Evolutionary conservation across 495 filamentous ascomycete genomes (phyloP), one percentile per base, ranked within the genome.

Genomic region (Hypoxylon rickii): DNA sequence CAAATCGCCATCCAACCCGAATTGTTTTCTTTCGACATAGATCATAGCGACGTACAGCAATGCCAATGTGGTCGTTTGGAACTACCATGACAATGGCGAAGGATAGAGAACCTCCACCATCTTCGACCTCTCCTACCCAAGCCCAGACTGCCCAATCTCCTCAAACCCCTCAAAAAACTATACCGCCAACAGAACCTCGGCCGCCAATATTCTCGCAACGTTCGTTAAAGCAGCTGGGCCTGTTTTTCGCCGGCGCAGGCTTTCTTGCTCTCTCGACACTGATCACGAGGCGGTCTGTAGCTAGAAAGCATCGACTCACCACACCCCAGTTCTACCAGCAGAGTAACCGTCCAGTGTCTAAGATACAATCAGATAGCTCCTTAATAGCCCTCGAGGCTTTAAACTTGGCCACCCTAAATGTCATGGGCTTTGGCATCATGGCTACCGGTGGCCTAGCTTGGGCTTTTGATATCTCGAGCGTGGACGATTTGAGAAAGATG

Each of bases 321-420:
- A 70, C 79, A 42, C 88, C 89, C 3, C 81, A 80, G 44, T 90
- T 83, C 77, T 92, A 84, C 75, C 76, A 84, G 12, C 82, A 73
- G 34, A 85, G 80, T 66, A 84, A 81, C 57, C 67, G 67, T 47
- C 42, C 60, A 4, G 52, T 46, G 22, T 36, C 8, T 17, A 69
- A 57, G 32, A 44, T 59, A 6, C 15, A 33, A 21, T 61, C 62
- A 59, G 55, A 64, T 63, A 63, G 40, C 60, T 57, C 61, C 19
- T 55, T 82, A 21, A 83, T 92, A 16, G 91, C 91, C 0, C 66
- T 90, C 36, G 85, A 93, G 68, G 92, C 92, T 3, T 73, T 96
- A 8, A 86, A 83, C 43, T 69, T 96, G n/a, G 91, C 92, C 0
- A 94, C 90, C 0, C 74, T 96, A 50, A 93, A 94, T 60, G 86